Base-by-base conservation (phyloP, 129 eudicot species). In the Mikania micrantha region DNA sequence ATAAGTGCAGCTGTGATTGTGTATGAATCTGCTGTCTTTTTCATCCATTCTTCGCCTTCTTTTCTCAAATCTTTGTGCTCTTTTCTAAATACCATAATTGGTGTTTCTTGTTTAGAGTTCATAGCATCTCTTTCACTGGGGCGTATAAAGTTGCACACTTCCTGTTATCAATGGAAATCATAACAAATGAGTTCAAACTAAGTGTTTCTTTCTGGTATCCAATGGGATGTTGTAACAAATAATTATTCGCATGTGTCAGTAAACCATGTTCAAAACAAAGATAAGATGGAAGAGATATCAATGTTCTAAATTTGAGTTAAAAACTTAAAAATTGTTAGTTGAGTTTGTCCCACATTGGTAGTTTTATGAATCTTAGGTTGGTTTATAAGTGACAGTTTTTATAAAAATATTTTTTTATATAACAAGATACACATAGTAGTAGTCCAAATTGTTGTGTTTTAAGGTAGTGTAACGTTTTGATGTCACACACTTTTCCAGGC, bases 1-100 rank as follows among this genome's bases (percentile, higher is more conserved):
- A 71, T 78, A 9, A 78, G 72, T 24, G 77, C 74, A 9, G 82
- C 82, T 15, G 74, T 71, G 16, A 78, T 57, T 38, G 74, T 32
- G 42, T 65, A 78, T 12, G 82, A 64, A 21, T 42, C 53, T 2
- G 82, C 67, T 24, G 82, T 78, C 9, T 44, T 52, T 29, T 64
- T 78, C 77, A 78, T 64, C 82, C 82, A 78, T 6, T 78, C 44
- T 47, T 78, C 77, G 1, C 82, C 82, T 31, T 71, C 60, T 41
- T 42, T 27, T 38, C 74, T 28, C 7, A 78, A 24, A 7, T 28
- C 20, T 31, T 17, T 50, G 53, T 73, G 78, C 49, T 73, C 71
- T 22, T 15, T 63, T 9, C 64, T 73, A 36, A 73, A 73, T 10
- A 73, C 71, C 77, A 73, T 73, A 21, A 67, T 45, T 7, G 63